Base-by-base conservation (phyloP, 164 flowering plant genomes). In the Tetracentron sinense region DNA sequence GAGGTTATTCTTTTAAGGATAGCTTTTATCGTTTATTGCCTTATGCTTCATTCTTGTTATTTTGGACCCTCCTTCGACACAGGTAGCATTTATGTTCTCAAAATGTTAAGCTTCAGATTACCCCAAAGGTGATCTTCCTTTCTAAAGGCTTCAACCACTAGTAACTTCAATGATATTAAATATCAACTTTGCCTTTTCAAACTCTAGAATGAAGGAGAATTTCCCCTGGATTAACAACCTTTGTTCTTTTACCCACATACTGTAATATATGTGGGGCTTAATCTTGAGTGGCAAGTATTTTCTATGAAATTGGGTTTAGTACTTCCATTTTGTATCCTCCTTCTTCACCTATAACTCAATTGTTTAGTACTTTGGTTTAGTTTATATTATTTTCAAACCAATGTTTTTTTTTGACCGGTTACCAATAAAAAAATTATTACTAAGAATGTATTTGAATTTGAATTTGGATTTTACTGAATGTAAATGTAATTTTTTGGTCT, bases 1-100 rank as follows among this genome's bases (percentile, higher is more conserved):
- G 95, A 92, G 98, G 96, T 92, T 81, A 64, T 72, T 31, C 21
- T n/a, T n/a, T n/a, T n/a, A n/a, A n/a, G n/a, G n/a, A 53, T 17
- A 44, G n/a, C 29, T 42, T 27, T 12, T 59, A 15, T 12, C 16
- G 53, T 42, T 42, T 19, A 19, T 46, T 3, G 23, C 23, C 21
- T 38, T 54, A 48, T 33, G n/a, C 31, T 60, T 42, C 20, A 16
- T 44, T 48, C 8, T 56, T 31, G 7, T 31, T 35, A 33, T 64
- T 31, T 15, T 5, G 33, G 14, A 19, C 6, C 31, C 1, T 22
- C 29, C 1, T 22, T 51, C 7, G 22, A 14, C 7, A 6, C 26
- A 3, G 3, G 44, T 38, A 8, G 44, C 44, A n/a, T 4, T 38
- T 38, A 38, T 4, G 5, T 38, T 38, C 44, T 38, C 15, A 38